Evolutionary conservation across 129 eudicot species (phyloP).

Genomic region (Erigeron canadensis): DNA sequence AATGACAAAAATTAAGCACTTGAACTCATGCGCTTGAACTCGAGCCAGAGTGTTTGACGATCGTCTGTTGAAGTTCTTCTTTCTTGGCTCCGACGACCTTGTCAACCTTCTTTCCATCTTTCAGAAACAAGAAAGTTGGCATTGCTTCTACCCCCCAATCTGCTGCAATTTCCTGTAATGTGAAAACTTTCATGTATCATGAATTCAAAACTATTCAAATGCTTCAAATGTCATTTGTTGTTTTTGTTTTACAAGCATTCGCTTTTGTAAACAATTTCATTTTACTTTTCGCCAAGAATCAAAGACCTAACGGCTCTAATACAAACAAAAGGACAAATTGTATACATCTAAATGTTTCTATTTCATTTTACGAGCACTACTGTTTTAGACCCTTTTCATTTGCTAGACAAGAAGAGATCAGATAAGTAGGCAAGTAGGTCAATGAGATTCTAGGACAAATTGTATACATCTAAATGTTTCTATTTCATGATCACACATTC

Average conservation of each 20-base stretch:
- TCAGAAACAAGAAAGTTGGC: slow-evolving; percentile 71
- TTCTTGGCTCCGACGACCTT: slow-evolving; percentile 70
- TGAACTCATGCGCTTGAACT: slow-evolving; percentile 24
- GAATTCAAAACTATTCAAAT: background rate
- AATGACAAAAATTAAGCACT: no score
- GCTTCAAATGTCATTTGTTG: background rate
- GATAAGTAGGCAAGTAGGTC: background rate
- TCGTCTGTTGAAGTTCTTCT: slow-evolving; percentile 65
- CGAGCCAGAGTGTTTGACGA: slow-evolving; percentile 53
- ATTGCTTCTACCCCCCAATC: slow-evolving; percentile 86
- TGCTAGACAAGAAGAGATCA: background rate
- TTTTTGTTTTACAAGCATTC: background rate
- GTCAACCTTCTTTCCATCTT: slow-evolving; percentile 50
- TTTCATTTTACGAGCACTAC: no score
- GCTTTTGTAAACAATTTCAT: background rate
- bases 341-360: background rate
- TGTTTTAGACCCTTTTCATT: background rate
- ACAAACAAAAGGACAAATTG: background rate
- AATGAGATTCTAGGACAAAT: background rate
- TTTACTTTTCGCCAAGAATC: background rate
- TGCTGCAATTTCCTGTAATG: slow-evolving; percentile 46
- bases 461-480: background rate
- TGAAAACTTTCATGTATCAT: background rate
- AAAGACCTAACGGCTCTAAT: background rate
- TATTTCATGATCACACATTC: no score